Conservation (phyloP, 1,284 basidiomycete species). For the Ustilago nuda region DNA sequence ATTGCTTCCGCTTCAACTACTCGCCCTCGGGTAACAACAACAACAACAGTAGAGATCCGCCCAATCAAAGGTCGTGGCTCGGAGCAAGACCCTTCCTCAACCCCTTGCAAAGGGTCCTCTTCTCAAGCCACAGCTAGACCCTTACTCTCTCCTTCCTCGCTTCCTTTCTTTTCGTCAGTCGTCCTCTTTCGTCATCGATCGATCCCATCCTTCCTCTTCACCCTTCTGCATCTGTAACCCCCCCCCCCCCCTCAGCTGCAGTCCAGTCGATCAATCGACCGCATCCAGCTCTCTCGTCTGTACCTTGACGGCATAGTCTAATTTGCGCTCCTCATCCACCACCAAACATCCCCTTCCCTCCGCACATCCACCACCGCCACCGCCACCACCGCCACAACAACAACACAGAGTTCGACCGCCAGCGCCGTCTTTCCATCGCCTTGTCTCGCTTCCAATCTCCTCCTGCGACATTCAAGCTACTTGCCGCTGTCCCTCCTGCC, state of each 20-base stretch:
- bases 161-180: constrained; percentile 6
- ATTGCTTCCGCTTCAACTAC: background rate
- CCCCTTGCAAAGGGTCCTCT: constrained; percentile 5
- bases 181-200: constrained; percentile 39
- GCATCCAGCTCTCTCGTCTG: constrained; percentile 5
- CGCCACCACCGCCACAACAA: background rate
- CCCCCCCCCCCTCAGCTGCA: constrained; percentile 1
- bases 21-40: background rate
- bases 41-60: background rate
- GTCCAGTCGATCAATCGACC: constrained; percentile 3
- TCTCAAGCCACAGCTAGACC: constrained; percentile 41
- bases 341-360: constrained; percentile 3
- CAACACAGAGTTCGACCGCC: constrained; percentile 3
- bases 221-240: background rate
- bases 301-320: constrained; percentile 6
- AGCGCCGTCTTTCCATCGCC: constrained; percentile 1
- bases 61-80: constrained; percentile 10
- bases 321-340: constrained; percentile 3
- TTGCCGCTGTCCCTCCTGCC: background rate
- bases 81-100: constrained; percentile 14
- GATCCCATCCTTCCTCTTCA: background rate
- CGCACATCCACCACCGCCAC: background rate
- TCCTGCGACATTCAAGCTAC: constrained; percentile 21
- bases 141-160: constrained; percentile 9
- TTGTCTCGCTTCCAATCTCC: constrained; percentile 8